phyloP scores from a whole-genome alignment of 371 early-diverging fungal genomes.

The Mortierella sp. region DNA sequence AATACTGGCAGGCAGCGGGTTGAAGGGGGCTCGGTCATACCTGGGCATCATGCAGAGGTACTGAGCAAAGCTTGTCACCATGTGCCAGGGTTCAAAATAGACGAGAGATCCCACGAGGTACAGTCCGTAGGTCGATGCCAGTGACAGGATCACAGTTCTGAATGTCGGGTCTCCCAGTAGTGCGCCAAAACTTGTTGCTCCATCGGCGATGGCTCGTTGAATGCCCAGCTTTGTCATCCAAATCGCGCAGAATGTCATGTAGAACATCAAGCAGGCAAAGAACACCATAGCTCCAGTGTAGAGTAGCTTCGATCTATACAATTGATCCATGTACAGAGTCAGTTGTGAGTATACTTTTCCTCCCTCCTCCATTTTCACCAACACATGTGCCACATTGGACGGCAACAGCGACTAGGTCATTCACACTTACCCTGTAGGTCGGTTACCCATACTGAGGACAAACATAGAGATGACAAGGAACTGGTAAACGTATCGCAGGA shows the following conservation, averaged over 20 bases:
- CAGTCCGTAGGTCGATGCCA: slow-evolving; percentile 86
- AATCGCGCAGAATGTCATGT: slow-evolving; percentile 74
- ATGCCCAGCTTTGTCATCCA: slow-evolving; percentile 67
- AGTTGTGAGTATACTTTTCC: too few relatives aligned
- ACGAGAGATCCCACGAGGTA: slow-evolving; percentile 80
- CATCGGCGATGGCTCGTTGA: slow-evolving; percentile 22
- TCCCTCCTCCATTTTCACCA: too few relatives aligned
- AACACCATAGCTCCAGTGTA: slow-evolving; percentile 73
- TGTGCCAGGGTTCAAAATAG: slow-evolving; percentile 95
- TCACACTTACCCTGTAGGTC: slow-evolving; percentile 73
- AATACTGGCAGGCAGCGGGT: background rate
- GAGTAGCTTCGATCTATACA: slow-evolving; percentile 62
- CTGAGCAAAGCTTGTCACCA: slow-evolving; percentile 90
- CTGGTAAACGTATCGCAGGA: slow-evolving; percentile 71
- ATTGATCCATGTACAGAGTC: too few relatives aligned
- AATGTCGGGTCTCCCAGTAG: slow-evolving; percentile 61
- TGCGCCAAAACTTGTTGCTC: slow-evolving; percentile 36
- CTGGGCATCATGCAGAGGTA: slow-evolving; percentile 87
- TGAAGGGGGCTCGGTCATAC: slow-evolving; percentile 17
- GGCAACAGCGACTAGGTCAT: too few relatives aligned
- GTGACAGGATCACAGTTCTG: slow-evolving; percentile 84
- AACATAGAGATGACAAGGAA: slow-evolving; percentile 76
- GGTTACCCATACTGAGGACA: slow-evolving; percentile 83
- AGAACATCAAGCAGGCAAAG: slow-evolving; percentile 80
- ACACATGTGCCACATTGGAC: too few relatives aligned